Percentiles rank a stretch among this genome's conserved stretches.
These are phyloP conservation scores for Musa balbisiana DNA, from an alignment of 202 grass and related monocot genomes.

Conservation along the genomic window DNA sequence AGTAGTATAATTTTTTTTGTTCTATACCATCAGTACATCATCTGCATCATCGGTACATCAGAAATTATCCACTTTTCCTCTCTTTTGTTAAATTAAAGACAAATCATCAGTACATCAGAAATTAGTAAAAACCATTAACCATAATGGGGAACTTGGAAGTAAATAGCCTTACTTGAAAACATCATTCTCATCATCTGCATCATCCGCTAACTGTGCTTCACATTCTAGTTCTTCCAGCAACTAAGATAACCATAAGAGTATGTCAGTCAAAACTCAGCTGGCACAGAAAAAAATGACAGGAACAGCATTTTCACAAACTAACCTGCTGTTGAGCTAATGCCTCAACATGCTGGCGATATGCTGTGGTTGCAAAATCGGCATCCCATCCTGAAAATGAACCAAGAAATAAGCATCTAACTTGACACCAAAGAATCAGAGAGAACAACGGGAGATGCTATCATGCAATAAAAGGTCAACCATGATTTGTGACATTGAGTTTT, in stretches of 20 bases:
- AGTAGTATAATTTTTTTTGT: neutral
- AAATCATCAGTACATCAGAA: too few species aligned
- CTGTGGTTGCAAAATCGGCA: conserved; percentile 91
- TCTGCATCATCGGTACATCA: neutral
- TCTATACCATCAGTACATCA: too few species aligned
- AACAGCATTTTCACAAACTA: conserved; percentile 21
- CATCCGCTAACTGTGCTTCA: conserved; percentile 67
- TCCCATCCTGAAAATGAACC: conserved; percentile 68
- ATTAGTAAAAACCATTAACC: neutral
- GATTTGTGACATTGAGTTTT: neutral
- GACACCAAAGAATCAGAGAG: too few species aligned
- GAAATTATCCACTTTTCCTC: neutral
- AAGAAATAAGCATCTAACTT: neutral
- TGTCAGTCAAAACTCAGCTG: conserved; percentile 21
- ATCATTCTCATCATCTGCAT: conserved; percentile 47
- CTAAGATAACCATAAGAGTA: conserved; percentile 32
- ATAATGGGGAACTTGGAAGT: conserved; percentile 1
- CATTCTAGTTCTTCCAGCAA: conserved; percentile 93
- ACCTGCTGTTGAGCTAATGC: conserved; percentile 91
- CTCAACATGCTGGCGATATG: conserved; percentile 92
- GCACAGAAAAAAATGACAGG: conserved; percentile 8
- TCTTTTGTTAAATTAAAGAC: neutral
- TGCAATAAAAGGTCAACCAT: neutral
- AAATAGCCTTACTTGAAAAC: conserved; percentile 23
- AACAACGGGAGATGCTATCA: neutral